phyloP scores from a whole-genome alignment of 352 stramenopile species.

The Lagenidium giganteum region DNA sequence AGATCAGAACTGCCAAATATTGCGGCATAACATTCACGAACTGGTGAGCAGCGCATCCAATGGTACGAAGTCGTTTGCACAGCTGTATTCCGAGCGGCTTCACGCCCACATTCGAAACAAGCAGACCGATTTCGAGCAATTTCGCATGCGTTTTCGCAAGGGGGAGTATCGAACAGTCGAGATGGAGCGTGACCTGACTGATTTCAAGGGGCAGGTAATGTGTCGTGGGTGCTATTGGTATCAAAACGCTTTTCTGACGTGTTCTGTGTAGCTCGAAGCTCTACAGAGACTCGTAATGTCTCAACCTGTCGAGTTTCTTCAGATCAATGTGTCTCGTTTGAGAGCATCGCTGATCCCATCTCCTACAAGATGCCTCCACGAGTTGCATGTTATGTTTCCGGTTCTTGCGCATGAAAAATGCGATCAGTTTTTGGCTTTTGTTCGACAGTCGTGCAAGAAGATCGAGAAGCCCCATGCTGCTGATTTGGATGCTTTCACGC shows the following conservation, averaged over 20 bases:
- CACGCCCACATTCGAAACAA: slow-evolving; percentile 35
- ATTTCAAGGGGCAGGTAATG: slow-evolving; percentile 43
- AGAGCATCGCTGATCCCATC: slow-evolving; percentile 35
- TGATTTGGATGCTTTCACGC: slow-evolving; percentile 34
- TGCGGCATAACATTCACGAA: slow-evolving; percentile 36
- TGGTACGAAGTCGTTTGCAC: slow-evolving; percentile 18
- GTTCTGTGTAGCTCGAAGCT: slow-evolving; percentile 1
- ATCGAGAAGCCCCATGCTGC: slow-evolving; percentile 37
- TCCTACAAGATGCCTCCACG: slow-evolving; percentile 28
- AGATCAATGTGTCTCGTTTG: slow-evolving; percentile 33
- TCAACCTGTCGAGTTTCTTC: slow-evolving; percentile 33
- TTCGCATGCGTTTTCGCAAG: slow-evolving; percentile 30
- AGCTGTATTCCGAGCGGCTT: slow-evolving; percentile 29
- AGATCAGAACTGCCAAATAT: slow-evolving; percentile 22
- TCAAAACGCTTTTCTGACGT: too few species aligned
- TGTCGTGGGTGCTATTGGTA: too few species aligned
- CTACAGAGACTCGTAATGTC: slow-evolving; percentile 1
- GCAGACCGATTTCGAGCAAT: slow-evolving; percentile 37
- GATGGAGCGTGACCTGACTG: slow-evolving; percentile 30
- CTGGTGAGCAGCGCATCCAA: slow-evolving; percentile 21
- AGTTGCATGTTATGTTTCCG: slow-evolving; percentile 33
- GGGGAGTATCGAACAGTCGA: slow-evolving; percentile 34
- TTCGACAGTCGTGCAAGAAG: slow-evolving; percentile 25
- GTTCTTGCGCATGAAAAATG: slow-evolving; percentile 37
- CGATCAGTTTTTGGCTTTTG: slow-evolving; percentile 35